phyloP scores from a whole-genome alignment of 176 grass and related monocot genomes.

The Bolboschoenus planiculmis region DNA sequence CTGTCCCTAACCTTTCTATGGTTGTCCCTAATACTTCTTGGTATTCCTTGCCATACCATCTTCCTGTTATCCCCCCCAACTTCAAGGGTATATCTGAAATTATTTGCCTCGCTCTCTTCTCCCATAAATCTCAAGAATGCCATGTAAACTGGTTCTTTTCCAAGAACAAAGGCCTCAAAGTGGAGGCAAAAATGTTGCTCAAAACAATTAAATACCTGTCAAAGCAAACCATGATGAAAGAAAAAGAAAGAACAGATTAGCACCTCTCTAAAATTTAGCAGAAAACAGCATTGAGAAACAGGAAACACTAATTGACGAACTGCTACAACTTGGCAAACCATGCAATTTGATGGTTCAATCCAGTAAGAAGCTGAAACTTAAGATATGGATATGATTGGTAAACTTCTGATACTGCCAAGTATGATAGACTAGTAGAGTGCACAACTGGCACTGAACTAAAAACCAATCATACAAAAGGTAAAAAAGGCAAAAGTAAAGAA shows the following conservation, averaged over 20 bases:
- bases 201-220: constrained; percentile 24
- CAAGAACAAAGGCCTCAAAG: constrained; percentile 20
- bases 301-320: neutral
- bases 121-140: constrained; percentile 26
- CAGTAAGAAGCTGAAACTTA: neutral
- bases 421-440: neutral
- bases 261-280: neutral
- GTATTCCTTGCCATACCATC: constrained; percentile 27
- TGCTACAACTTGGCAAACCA: neutral
- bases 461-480: neutral
- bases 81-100: constrained; percentile 26
- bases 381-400: neutral
- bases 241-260: neutral
- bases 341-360: neutral
- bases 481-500: neutral
- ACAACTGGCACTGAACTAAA: neutral
- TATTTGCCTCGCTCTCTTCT: constrained; percentile 23
- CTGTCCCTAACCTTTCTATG: constrained; percentile 27
- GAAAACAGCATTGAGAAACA: neutral
- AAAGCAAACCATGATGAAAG: neutral
- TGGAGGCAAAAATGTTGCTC: constrained; percentile 25
- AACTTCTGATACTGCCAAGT: neutral
- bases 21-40: constrained; percentile 23
- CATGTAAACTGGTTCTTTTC: constrained; percentile 20
- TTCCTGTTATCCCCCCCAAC: constrained; percentile 19